phyloP scores from a whole-genome alignment of 441 rosid species.

The Gossypium davidsonii region DNA sequence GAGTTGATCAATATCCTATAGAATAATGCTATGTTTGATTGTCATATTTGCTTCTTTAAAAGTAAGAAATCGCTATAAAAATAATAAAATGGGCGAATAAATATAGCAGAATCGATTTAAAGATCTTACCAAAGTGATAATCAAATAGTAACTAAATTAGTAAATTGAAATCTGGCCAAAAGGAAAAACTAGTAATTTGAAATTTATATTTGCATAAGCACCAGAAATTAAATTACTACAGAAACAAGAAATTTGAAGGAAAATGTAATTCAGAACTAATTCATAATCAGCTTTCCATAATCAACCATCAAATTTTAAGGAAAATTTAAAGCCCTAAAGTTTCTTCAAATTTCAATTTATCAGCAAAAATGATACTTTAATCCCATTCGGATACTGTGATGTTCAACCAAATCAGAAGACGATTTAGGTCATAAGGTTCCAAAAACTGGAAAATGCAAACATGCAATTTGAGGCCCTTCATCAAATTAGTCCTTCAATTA shows the following conservation, averaged over 20 bases:
- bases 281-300: background rate
- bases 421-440: no score
- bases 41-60: background rate
- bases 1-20: background rate
- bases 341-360: background rate
- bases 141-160: background rate
- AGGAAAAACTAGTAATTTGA: no score
- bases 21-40: background rate
- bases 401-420: no score
- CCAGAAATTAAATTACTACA: background rate
- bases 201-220: background rate
- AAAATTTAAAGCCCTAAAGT: background rate
- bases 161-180: background rate
- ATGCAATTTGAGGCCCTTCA: no score
- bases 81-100: background rate
- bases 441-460: no score
- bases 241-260: background rate
- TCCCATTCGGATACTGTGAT: no score
- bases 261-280: background rate
- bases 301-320: background rate
- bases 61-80: background rate
- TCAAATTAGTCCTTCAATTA: no score
- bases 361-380: background rate
- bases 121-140: background rate
- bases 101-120: background rate